A percentile compares a stretch with the other conserved stretches of the same genome.
Conservation (phyloP, 1,284 basidiomycete species). For the Fomitopsis palustris region DNA sequence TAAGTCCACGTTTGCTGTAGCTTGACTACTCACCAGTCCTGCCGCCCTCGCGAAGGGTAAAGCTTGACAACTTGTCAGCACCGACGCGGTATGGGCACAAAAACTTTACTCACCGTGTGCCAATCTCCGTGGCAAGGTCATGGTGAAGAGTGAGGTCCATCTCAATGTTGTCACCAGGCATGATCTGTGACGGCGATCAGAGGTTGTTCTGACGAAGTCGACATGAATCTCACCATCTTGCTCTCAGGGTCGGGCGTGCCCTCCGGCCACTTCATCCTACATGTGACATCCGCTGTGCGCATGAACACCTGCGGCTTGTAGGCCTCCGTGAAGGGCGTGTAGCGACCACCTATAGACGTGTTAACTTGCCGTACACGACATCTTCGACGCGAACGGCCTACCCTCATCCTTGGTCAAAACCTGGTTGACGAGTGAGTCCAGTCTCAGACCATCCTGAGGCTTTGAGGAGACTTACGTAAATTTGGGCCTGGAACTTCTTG, state of each 20-base stretch:
- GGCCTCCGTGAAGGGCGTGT: constrained; percentile 96
- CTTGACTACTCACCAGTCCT: constrained; percentile 72
- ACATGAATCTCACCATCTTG: constrained; percentile 63
- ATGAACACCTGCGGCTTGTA: constrained; percentile 97
- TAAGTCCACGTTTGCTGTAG: constrained; percentile 6
- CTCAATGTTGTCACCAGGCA: constrained; percentile 99
- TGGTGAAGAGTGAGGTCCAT: constrained; percentile 84
- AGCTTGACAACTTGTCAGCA: constrained; percentile 39
- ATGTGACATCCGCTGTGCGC: constrained; percentile 94
- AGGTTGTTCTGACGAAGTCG: background rate
- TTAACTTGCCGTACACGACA: background rate
- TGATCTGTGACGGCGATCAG: constrained; percentile 54
- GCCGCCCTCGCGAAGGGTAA: constrained; percentile 97
- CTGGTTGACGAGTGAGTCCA: constrained; percentile 32
- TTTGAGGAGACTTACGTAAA: constrained; percentile 61
- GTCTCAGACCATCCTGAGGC: background rate
- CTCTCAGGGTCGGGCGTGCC: constrained; percentile 74
- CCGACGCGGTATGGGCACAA: background rate
- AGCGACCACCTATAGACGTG: constrained; percentile 68
- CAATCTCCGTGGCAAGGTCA: constrained; percentile 90
- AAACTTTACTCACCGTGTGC: constrained; percentile 61
- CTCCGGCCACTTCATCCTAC: constrained; percentile 83
- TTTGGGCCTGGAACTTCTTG: constrained; percentile 92
- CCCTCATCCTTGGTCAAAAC: constrained; percentile 95
- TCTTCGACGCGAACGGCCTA: background rate